phyloP scores from a whole-genome alignment of 768 basidiomycete species.

The Tylopilus plumbeoviolaceoides region DNA sequence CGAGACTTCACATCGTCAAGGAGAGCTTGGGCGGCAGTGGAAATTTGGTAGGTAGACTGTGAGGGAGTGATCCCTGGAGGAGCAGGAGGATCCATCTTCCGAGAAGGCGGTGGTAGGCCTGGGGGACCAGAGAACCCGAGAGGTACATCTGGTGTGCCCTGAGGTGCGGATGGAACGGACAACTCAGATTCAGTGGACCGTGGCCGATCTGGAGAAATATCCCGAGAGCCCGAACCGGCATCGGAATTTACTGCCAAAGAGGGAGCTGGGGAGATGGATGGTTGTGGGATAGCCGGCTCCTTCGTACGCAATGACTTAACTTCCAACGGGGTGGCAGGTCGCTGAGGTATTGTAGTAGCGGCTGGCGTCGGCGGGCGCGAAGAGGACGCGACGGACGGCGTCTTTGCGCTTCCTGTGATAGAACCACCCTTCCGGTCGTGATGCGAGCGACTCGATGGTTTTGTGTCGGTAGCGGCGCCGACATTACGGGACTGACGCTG shows the following conservation, averaged over 20 bases:
- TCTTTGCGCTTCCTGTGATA: slow-evolving; percentile 33
- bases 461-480: slow-evolving; percentile 34
- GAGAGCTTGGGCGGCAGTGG: slow-evolving; percentile 77
- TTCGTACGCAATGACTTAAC: slow-evolving; percentile 37
- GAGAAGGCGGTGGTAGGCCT: slow-evolving; percentile 40
- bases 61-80: slow-evolving; percentile 38
- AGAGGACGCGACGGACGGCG: slow-evolving; percentile 45
- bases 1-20: slow-evolving; percentile 80
- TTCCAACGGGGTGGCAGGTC: slow-evolving; percentile 44
- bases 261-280: slow-evolving; percentile 40
- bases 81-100: slow-evolving; percentile 51
- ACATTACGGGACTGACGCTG: slow-evolving; percentile 46
- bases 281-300: slow-evolving; percentile 39
- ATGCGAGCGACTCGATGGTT: slow-evolving; percentile 32
- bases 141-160: slow-evolving; percentile 49
- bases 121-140: slow-evolving; percentile 63
- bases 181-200: slow-evolving; percentile 37
- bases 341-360: slow-evolving; percentile 32
- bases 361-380: slow-evolving; percentile 61
- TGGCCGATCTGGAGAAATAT: slow-evolving; percentile 39
- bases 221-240: slow-evolving; percentile 40
- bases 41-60: slow-evolving; percentile 74
- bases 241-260: slow-evolving; percentile 52
- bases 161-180: slow-evolving; percentile 40
- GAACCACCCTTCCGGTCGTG: slow-evolving; percentile 43